Evolutionary conservation across 116 monocot species (phyloP).

Genomic region (Posidonia oceanica): DNA sequence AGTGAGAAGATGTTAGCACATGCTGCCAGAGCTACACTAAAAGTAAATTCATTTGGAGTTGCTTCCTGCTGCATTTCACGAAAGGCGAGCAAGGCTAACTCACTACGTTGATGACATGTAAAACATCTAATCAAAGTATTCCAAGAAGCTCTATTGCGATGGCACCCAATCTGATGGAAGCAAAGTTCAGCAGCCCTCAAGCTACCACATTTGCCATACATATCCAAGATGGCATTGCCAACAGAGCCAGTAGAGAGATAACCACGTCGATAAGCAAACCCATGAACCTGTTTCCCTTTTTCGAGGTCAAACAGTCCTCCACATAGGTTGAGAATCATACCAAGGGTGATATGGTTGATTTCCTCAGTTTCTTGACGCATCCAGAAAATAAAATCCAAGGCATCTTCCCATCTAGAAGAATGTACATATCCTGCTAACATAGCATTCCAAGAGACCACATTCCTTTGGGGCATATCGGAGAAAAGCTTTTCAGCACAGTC

Average conservation of each 20-base stretch:
- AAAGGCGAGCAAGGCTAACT: conserved; percentile 49
- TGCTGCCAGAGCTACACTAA: conserved; percentile 41
- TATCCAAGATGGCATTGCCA: conserved; percentile 52
- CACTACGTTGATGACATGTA: conserved; percentile 46
- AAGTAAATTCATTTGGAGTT: conserved; percentile 45
- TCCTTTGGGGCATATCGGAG: conserved; percentile 40
- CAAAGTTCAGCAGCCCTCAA: conserved; percentile 33
- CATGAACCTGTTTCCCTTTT: conserved; percentile 61
- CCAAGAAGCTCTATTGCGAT: conserved; percentile 59
- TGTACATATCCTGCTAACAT: conserved; percentile 52
- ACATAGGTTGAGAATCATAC: conserved; percentile 51
- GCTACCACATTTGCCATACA: conserved; percentile 81
- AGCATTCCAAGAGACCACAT: conserved; percentile 74
- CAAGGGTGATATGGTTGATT: conserved; percentile 38
- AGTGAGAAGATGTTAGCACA: conserved; percentile 59
- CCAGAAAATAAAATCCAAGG: conserved; percentile 37
- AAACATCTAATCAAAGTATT: conserved; percentile 60
- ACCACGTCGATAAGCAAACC: conserved; percentile 40
- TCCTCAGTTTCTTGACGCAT: conserved; percentile 36
- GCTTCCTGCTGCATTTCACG: conserved; percentile 44
- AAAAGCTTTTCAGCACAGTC: conserved; percentile 44
- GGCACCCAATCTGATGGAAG: conserved; percentile 28
- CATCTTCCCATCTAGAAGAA: conserved; percentile 36
- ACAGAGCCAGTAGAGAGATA: conserved; percentile 19
- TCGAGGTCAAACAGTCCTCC: conserved; percentile 43